Evolutionary conservation across 1,284 basidiomycete genomes (phyloP), one percentile per base, ranked within the genome.

Genomic region (Cryptococcus sp.): DNA sequence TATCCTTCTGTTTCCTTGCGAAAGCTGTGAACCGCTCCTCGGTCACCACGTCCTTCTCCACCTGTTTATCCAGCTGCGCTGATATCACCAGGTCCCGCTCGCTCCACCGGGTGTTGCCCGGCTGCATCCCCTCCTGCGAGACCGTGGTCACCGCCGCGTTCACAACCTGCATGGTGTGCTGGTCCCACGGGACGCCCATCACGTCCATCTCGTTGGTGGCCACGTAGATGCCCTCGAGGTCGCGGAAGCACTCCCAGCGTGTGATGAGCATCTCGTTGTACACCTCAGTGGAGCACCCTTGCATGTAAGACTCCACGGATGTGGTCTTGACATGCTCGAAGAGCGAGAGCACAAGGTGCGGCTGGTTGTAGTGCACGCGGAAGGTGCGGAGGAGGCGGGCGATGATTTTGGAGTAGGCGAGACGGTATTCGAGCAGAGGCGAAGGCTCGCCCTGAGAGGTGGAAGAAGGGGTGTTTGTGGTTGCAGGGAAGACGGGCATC

Each of bases 211-310:
- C 91, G 57, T 84, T 81, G 5, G 92, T 76, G 16, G 85, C 84
- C 23, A 82, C 82, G 52, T 82, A 81, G 0, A 91, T 86, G 18
- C 86, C 88, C 46, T 82, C 81, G 36, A 92, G 76, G 75, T 94
- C 89, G 16, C 82, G 82, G 80, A 92, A 91, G 57, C 81, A 84
- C n/a, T 78, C 77, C 91, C 91, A 94, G 33, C 84, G 84, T 12
- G 87, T 88, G 63, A 83, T 79, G 42, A 94, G 82, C 35, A 91
- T 80, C 74, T 93, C 88, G 73, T 92, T 91, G 77, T 93, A 94
- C 1, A 85, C 87, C 4, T 81, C 81, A 0, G 89, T 88, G 5
- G 88, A 87, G 73, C 91, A 94, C 3, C 90, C 91, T 67, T 88
- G 87, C 24, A 92, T 86, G 71, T 88, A 93, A 3, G 87, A 89